Evolutionary conservation across 768 basidiomycete species (phyloP).

Genomic region (Pisolithus marmoratus): DNA sequence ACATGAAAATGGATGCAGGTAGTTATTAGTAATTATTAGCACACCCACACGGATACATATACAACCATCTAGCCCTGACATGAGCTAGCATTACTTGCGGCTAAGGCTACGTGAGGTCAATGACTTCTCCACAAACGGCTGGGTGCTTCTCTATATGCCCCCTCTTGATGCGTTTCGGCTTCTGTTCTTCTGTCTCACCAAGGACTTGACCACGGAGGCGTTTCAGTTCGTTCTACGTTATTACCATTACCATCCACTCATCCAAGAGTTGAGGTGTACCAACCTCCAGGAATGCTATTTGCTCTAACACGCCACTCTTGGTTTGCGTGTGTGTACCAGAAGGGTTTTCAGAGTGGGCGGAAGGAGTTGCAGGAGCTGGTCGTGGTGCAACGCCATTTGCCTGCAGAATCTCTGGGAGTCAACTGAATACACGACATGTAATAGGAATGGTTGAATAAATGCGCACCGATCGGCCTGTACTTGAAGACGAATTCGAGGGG

Average conservation of each 20-base stretch:
- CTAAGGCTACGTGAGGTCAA: slow-evolving; percentile 11
- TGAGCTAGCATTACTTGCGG: too few relatives aligned
- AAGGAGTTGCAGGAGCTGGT: neutral
- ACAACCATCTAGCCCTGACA: too few relatives aligned
- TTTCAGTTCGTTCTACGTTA: slow-evolving; percentile 7
- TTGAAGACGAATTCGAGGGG: slow-evolving; percentile 14
- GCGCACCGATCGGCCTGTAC: slow-evolving; percentile 11
- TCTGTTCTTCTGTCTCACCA: slow-evolving; percentile 1
- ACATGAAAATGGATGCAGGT: too few relatives aligned
- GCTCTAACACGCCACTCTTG: neutral
- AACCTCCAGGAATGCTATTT: slow-evolving; percentile 9
- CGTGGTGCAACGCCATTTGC: slow-evolving; percentile 15
- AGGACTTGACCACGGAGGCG: slow-evolving; percentile 7
- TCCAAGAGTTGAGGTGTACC: neutral
- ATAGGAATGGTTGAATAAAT: neutral
- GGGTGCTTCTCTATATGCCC: slow-evolving; percentile 1
- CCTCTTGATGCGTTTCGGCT: slow-evolving; percentile 14
- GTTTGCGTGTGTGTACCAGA: neutral
- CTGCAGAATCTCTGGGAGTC: slow-evolving; percentile 11
- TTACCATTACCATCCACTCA: neutral
- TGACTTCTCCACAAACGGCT: slow-evolving; percentile 7
- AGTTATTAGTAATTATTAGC: too few relatives aligned
- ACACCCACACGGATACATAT: too few relatives aligned
- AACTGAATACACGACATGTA: neutral
- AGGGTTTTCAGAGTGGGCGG: neutral